Evolutionary conservation across 768 basidiomycete genomes (phyloP).

Genomic region (Boletus tomentosulus): DNA sequence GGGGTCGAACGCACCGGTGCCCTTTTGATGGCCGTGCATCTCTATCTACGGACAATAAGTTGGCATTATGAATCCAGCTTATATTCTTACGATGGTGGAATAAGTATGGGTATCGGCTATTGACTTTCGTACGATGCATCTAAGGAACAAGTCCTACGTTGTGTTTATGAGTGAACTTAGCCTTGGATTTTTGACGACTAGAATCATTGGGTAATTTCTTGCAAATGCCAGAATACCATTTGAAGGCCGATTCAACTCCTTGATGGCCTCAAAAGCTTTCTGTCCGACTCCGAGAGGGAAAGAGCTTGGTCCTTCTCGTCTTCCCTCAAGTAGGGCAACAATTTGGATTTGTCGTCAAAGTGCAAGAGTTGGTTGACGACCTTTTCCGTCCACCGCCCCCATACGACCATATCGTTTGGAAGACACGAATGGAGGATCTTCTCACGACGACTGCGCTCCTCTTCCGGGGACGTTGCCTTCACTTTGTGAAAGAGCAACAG

Average conservation of each 20-base stretch:
- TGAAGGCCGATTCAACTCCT: conserved; percentile 7
- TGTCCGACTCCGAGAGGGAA: not conserved
- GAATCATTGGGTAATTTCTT: not conserved
- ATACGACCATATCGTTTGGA: conserved; percentile 23
- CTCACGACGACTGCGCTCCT: not conserved
- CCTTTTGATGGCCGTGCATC: no score
- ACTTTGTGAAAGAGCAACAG: conserved; percentile 20
- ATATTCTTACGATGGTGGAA: not conserved
- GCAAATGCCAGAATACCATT: conserved; percentile 3
- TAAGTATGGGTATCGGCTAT: not conserved
- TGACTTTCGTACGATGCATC: not conserved
- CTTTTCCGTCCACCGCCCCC: conserved; percentile 20
- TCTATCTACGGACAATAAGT: not conserved
- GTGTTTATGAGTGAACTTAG: not conserved
- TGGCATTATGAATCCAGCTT: not conserved
- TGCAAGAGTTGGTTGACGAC: conserved; percentile 17
- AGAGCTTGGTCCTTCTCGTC: not conserved
- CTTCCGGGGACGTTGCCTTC: not conserved
- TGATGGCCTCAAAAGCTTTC: not conserved
- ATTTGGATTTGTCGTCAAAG: not conserved
- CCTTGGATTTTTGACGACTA: not conserved
- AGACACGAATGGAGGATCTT: conserved; percentile 15
- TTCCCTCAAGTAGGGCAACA: not conserved
- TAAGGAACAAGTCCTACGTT: not conserved
- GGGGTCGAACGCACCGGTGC: no score